A percentile compares a stretch with the other conserved stretches of the same genome.
phyloP scores from a whole-genome alignment of 805 yeast genomes.

The Metschnikowia shivogae region DNA sequence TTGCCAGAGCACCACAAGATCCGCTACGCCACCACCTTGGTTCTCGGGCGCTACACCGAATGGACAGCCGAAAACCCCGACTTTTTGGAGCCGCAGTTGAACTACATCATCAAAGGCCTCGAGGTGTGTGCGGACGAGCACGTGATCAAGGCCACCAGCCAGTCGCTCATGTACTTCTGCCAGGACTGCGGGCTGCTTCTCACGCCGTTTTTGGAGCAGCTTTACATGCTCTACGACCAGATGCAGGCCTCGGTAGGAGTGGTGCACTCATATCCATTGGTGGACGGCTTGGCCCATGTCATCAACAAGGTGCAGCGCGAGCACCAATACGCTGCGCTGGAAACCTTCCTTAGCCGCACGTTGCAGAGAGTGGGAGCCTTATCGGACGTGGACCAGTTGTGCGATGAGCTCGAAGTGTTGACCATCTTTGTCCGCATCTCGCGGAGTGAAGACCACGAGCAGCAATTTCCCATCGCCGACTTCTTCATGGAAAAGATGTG shows the following conservation, averaged over 20 bases:
- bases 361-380: constrained; percentile 41
- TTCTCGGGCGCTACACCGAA: constrained; percentile 91
- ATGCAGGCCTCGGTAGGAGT: constrained; percentile 53
- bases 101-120: constrained; percentile 79
- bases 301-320: constrained; percentile 56
- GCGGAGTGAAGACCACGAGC: constrained; percentile 40
- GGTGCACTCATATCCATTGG: constrained; percentile 69
- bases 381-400: constrained; percentile 29
- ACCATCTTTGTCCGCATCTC: constrained; percentile 57
- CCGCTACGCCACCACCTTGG: constrained; percentile 88
- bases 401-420: constrained; percentile 71
- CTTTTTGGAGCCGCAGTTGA: constrained; percentile 73
- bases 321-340: constrained; percentile 49
- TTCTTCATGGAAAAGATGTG: constrained; percentile 51
- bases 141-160: constrained; percentile 81
- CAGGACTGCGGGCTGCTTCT: constrained; percentile 77
- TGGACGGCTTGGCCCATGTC: constrained; percentile 87
- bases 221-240: constrained; percentile 65
- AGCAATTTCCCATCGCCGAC: constrained; percentile 48
- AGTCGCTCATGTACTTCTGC: constrained; percentile 91
- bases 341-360: constrained; percentile 66
- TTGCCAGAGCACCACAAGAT: constrained; percentile 83
- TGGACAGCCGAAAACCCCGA: constrained; percentile 91
- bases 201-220: constrained; percentile 65
- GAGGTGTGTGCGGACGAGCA: constrained; percentile 29